A percentile compares a stretch with the other conserved stretches of the same genome.
Evolutionary conservation across 352 stramenopile species (phyloP).

Genomic region (Pythium rishiriense): DNA sequence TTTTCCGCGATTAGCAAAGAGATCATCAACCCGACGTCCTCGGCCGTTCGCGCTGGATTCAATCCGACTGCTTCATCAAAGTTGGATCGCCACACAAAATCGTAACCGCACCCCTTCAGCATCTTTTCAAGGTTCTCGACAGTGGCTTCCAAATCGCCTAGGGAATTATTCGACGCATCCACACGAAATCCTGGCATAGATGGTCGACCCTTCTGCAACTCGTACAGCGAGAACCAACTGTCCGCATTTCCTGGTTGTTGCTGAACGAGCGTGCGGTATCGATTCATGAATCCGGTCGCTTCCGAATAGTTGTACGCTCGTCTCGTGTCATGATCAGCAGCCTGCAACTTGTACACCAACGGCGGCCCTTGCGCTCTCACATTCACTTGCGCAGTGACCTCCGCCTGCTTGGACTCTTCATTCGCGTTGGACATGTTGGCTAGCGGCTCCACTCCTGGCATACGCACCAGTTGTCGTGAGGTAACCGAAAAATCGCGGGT

Average conservation of each 20-base stretch:
- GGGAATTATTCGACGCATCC: background rate
- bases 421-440: constrained; percentile 4
- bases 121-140: constrained; percentile 1
- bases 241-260: background rate
- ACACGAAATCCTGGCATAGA: background rate
- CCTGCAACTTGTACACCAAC: background rate
- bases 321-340: background rate
- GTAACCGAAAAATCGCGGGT: background rate
- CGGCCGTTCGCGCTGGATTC: background rate
- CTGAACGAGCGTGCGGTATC: background rate
- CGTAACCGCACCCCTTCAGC: constrained; percentile 4
- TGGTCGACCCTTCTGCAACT: constrained; percentile 1
- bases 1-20: constrained; percentile 6
- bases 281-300: background rate
- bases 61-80: background rate
- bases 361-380: background rate
- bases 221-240: constrained; percentile 17
- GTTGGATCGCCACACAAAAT: background rate
- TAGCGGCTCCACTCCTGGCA: constrained; percentile 6
- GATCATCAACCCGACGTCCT: constrained; percentile 12
- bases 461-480: constrained; percentile 8
- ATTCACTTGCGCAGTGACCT: background rate
- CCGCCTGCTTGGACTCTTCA: background rate
- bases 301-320: background rate
- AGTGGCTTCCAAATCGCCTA: constrained; percentile 2